Conservation (phyloP, 768 basidiomycete species). For the Exsudoporus frostii region DNA sequence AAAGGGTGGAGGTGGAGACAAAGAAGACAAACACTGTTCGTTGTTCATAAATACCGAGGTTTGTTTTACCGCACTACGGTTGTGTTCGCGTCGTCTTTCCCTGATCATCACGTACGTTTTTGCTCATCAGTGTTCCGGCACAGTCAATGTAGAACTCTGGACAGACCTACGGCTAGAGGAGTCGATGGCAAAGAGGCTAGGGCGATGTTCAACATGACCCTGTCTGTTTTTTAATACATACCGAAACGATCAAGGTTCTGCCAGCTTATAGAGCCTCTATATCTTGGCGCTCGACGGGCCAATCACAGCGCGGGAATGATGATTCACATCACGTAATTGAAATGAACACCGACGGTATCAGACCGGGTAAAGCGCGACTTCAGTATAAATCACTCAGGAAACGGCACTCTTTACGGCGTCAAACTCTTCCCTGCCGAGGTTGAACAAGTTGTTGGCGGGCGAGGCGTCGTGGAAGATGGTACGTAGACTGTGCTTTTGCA, state of each 20-base stretch:
- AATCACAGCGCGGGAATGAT: constrained; percentile 16
- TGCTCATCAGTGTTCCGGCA: constrained; percentile 1
- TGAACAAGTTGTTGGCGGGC: constrained; percentile 22
- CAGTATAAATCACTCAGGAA: constrained; percentile 22
- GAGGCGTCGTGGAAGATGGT: constrained; percentile 24
- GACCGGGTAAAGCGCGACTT: no score
- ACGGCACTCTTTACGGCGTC: constrained; percentile 19
- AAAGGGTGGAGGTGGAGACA: constrained; percentile 3
- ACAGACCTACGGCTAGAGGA: constrained; percentile 12
- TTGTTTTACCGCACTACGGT: constrained; percentile 1
- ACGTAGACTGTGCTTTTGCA: constrained; percentile 31
- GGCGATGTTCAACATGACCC: constrained; percentile 9
- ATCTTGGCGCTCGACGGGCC: constrained; percentile 11
- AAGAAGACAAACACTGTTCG: constrained; percentile 13
- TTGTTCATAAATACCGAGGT: constrained; percentile 13
- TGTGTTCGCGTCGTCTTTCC: constrained; percentile 3
- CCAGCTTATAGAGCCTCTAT: not conserved
- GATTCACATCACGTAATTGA: constrained; percentile 25
- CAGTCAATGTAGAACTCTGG: not conserved
- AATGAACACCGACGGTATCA: constrained; percentile 20
- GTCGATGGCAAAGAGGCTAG: not conserved
- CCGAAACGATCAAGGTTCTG: constrained; percentile 15
- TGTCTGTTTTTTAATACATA: constrained; percentile 15
- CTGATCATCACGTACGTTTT: constrained; percentile 12
- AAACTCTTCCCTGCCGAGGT: constrained; percentile 29